Evolutionary conservation across 2,329 filamentous ascomycete species (phyloP), one percentile per base, ranked within the genome.

Genomic region (Drechslerella coelobrocha): DNA sequence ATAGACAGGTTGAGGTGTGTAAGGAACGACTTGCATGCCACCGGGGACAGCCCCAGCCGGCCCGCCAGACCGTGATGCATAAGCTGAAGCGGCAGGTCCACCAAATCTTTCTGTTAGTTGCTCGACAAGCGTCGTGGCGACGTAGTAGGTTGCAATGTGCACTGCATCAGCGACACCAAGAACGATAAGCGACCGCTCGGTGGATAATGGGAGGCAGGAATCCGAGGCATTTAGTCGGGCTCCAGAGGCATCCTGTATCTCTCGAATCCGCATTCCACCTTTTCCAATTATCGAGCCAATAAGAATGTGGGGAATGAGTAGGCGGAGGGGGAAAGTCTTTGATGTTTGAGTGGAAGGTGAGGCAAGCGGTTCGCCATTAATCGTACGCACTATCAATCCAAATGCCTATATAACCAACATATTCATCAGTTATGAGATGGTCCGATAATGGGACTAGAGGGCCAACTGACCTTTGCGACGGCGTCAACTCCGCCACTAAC

Each of bases 251-350:
- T 99, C 94, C 80, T 99, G 94, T 73, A 99, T 99, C 81, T 99
- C 94, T 74, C 94, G 91, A 78, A 99, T 99, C 73, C 94, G 89
- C 68, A 92, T 90, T 74, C 94, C 94, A 73, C 89, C 91, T 83
- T 99, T 99, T 77, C 94, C 94, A 79, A 99, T 99, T 80, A 99
- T 97, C 71, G 93, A 97, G 56, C 94, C 94, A 76, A 99, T 99
- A 65, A 99, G 85, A 76, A 99, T 94, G 78, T 97, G 94, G 17
- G 94, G 94, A 75, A 99, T 91, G 61, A 99, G 86, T 54, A 99
- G 87, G 75, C 94, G 92, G 60, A 99, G 88, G 71, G 94, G 94
- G 76, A 99, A 99, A 1, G 93, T 96, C 85, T 97, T 97, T 72
- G 93, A 97, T 74, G 95, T 91, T 57, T 92, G 88, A 68, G 89